phyloP scores from a whole-genome alignment of 805 yeast genomes.

The Hanseniaspora clermontiae region DNA sequence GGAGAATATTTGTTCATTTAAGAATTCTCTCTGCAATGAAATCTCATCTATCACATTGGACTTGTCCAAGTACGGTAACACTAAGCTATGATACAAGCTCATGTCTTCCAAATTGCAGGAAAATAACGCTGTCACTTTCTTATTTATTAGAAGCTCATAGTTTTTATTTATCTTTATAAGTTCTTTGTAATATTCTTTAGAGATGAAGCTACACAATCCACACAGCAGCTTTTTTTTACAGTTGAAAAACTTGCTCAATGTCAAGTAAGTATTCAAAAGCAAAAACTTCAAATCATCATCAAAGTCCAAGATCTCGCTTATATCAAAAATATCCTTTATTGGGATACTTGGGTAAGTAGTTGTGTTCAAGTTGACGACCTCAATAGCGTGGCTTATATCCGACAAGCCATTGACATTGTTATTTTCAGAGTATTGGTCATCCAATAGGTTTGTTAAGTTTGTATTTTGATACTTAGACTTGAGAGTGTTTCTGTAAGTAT shows the following conservation, averaged over 20 bases:
- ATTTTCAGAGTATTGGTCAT: not conserved
- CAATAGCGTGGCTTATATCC: not conserved
- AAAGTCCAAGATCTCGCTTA: constrained; percentile 7
- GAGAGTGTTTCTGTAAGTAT: not conserved
- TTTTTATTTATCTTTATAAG: constrained; percentile 2
- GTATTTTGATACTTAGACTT: not conserved
- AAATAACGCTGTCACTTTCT: constrained; percentile 1
- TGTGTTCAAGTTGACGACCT: not conserved
- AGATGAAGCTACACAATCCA: not conserved
- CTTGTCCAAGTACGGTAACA: not conserved
- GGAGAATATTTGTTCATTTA: not conserved
- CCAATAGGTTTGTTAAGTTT: not conserved
- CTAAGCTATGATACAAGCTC: not conserved
- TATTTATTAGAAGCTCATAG: not conserved
- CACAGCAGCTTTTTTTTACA: constrained; percentile 8
- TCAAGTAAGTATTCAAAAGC: not conserved
- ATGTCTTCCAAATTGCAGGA: not conserved
- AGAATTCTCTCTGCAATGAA: not conserved
- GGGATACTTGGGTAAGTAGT: constrained; percentile 3
- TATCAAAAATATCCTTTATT: not conserved
- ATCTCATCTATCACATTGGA: not conserved
- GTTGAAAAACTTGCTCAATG: not conserved
- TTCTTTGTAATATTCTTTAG: not conserved
- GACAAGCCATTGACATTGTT: not conserved
- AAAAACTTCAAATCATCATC: constrained; percentile 9